A percentile compares a stretch with the other conserved stretches of the same genome.
These are phyloP conservation scores for Cutaneotrichosporon spelunceum DNA, from an alignment of 1,284 basidiomycete species.

Conservation along the genomic window DNA sequence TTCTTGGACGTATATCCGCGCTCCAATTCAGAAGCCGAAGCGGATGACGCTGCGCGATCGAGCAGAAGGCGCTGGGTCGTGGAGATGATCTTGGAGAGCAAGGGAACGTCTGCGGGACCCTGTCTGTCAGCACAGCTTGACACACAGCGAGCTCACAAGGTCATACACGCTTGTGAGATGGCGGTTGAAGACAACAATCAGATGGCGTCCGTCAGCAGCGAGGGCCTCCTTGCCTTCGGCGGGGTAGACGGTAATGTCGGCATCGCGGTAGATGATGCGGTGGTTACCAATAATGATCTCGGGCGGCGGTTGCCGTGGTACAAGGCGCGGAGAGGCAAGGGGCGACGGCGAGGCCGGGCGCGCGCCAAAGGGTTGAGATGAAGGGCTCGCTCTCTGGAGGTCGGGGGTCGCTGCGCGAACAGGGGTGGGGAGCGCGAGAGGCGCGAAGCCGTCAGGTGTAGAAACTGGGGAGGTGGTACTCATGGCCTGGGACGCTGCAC, in stretches of 20 bases:
- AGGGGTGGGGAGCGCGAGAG: constrained; percentile 18
- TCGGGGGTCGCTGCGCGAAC: constrained; percentile 19
- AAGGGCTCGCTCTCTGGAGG: constrained; percentile 14
- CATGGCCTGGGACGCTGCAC: constrained; percentile 16
- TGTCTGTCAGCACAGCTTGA: constrained; percentile 13
- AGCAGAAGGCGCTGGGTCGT: constrained; percentile 31
- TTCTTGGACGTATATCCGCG: constrained; percentile 20
- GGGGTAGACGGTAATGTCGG: constrained; percentile 38
- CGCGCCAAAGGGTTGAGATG: constrained; percentile 1
- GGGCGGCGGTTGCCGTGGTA: constrained; percentile 12
- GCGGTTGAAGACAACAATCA: constrained; percentile 43
- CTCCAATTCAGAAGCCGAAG: constrained; percentile 7
- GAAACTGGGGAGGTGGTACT: constrained; percentile 13
- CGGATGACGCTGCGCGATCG: not conserved
- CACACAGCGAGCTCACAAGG: constrained; percentile 35
- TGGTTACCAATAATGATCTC: constrained; percentile 28
- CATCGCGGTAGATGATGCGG: constrained; percentile 40
- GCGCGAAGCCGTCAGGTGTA: not conserved
- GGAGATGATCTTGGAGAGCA: constrained; percentile 42
- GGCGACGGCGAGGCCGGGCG: not conserved
- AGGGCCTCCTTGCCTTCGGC: constrained; percentile 43
- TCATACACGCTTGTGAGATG: constrained; percentile 48
- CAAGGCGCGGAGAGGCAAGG: not conserved
- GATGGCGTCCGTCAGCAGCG: constrained; percentile 39
- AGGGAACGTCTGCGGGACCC: constrained; percentile 46